Evolutionary conservation across 768 basidiomycete species (phyloP).

Genomic region (Lentinula lateritia): DNA sequence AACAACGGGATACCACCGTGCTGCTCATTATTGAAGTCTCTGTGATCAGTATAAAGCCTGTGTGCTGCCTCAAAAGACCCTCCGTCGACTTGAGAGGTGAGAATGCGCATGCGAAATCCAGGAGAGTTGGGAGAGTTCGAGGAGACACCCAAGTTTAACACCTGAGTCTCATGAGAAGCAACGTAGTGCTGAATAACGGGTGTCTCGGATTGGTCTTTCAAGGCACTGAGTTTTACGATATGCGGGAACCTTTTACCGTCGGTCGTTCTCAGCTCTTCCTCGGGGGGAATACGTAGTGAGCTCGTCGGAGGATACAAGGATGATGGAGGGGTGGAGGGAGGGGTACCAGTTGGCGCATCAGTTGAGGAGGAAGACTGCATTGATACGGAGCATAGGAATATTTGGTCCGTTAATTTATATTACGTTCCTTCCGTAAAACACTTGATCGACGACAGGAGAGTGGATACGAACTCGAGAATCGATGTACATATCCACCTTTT

Average conservation of each 20-base stretch:
- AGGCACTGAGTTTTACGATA: constrained; percentile 9
- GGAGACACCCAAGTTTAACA: not conserved
- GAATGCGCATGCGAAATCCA: not conserved
- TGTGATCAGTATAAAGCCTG: constrained; percentile 10
- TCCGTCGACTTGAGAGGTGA: not conserved
- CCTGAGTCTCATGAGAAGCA: constrained; percentile 1
- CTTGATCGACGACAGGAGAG: not conserved
- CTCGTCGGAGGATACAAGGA: not conserved
- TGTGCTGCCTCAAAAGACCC: constrained; percentile 1
- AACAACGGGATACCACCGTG: constrained; percentile 10
- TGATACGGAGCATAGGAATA: not conserved
- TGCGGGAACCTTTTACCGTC: constrained; percentile 12
- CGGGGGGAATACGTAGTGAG: not conserved
- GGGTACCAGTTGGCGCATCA: not conserved
- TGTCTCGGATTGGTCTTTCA: not conserved
- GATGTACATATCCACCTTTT: no score
- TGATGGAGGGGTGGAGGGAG: not conserved
- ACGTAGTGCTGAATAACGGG: constrained; percentile 7
- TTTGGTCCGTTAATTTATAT: not conserved
- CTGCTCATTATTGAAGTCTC: constrained; percentile 6
- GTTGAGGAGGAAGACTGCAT: not conserved
- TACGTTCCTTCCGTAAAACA: not conserved
- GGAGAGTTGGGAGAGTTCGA: not conserved
- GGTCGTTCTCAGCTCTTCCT: constrained; percentile 8
- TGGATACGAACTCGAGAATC: no score